Base-by-base conservation (phyloP, 2,329 filamentous ascomycete genomes). In the Dactylellina cionopaga region DNA sequence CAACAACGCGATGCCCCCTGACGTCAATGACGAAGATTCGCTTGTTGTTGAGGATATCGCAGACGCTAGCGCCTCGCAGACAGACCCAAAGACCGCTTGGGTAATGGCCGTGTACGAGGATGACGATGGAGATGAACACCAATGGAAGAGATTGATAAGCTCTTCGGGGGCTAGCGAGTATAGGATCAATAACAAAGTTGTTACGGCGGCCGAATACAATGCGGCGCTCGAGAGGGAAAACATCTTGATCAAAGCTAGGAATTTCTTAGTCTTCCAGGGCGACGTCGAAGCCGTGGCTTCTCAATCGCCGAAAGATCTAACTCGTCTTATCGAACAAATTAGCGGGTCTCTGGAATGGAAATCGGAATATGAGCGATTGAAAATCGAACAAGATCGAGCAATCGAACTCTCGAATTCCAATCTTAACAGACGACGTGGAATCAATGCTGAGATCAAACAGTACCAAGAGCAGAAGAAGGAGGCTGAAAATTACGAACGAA, bases 101-200 rank as follows among this genome's bases (percentile, higher is more conserved):
- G 96, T 99, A 11, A 98, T 97, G 92, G 95, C 95, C 27, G 94
- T 99, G 13, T 99, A 98, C 80, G 93, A 97, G 80, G 95, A 99
- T 79, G 95, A 99, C 79, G 92, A 92, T 1, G 74, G 75, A 22
- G 92, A 96, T 78, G 92, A 96, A 80, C 93, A 97, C 79, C 89
- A 89, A 76, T 99, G 95, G 95, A 96, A 96, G 82, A 91, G 95
- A 74, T 90, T 89, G 76, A 99, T 99, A 80, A 98, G 93, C 2
- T 92, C 86, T 76, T 86, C 89, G 74, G 95, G 95, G 47, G 88
- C 89, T 25, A 97, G 93, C 83, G 94, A 98, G 81, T 99, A 98
- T 81, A 90, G 94, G 73, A 96, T 99, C 84, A 98, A 99, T 82
- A 92, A 96, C 76, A 90, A 90, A 54, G 84, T 90, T 35, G 95